Conservation (phyloP, 1,284 basidiomycete genomes). For the Gymnopus androsaceus region DNA sequence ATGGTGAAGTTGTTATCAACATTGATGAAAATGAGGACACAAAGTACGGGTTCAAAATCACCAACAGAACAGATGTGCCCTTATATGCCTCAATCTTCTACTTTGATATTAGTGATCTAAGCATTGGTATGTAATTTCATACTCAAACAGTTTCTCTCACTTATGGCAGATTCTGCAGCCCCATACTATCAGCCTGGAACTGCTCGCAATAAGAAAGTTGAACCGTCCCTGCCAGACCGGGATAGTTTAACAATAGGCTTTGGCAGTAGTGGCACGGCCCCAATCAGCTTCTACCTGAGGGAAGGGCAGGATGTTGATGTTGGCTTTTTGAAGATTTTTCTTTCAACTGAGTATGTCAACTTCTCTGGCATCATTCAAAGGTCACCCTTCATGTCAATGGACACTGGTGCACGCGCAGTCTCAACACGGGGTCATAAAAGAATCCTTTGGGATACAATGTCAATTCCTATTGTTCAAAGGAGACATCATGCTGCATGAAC, state of each 20-base stretch:
- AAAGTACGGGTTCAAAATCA: slow-evolving; percentile 20
- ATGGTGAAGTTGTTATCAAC: slow-evolving; percentile 15
- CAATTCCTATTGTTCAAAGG: slow-evolving; percentile 2
- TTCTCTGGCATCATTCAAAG: slow-evolving; percentile 9
- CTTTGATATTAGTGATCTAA: slow-evolving; percentile 16
- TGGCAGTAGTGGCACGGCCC: slow-evolving; percentile 15
- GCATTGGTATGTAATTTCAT: slow-evolving; percentile 17
- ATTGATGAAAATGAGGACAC: slow-evolving; percentile 12
- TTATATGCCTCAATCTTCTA: slow-evolving; percentile 5
- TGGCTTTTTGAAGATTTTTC: slow-evolving; percentile 20
- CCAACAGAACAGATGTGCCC: slow-evolving; percentile 9
- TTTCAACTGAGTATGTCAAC: slow-evolving; percentile 18
- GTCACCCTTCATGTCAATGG: slow-evolving; percentile 11
- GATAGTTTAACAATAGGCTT: slow-evolving; percentile 17
- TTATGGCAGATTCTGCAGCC: neutral
- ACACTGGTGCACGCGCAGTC: neutral
- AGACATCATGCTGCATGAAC: too few relatives aligned
- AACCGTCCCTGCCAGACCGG: slow-evolving; percentile 7
- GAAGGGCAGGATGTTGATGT: slow-evolving; percentile 18
- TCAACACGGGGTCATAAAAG: too few relatives aligned
- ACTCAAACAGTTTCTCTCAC: neutral
- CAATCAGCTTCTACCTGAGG: neutral
- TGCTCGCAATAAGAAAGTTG: neutral
- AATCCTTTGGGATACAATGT: slow-evolving; percentile 8
- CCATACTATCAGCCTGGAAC: slow-evolving; percentile 7